Percentiles rank a stretch among this genome's conserved stretches.
Evolutionary conservation across 2,329 filamentous ascomycete species (phyloP).

Genomic region (Pestalotiopsis fici): DNA sequence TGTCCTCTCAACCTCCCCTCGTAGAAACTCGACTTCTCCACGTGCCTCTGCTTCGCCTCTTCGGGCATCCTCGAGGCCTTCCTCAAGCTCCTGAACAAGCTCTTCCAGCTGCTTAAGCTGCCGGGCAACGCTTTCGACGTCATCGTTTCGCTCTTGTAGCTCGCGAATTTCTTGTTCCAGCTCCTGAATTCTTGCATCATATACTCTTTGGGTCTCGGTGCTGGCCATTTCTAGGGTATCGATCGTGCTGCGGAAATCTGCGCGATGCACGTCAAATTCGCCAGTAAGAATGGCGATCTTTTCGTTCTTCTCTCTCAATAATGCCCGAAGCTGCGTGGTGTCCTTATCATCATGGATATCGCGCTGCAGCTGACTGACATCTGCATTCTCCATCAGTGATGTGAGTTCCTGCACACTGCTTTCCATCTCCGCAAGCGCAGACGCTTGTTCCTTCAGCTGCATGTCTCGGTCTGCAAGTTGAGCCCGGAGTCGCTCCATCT

Average conservation of each 20-base stretch:
- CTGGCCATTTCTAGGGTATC: slow-evolving; percentile 95
- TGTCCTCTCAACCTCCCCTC: slow-evolving; percentile 91
- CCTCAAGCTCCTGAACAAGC: slow-evolving; percentile 93
- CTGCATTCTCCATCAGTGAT: slow-evolving; percentile 64
- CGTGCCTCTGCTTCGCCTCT: slow-evolving; percentile 93
- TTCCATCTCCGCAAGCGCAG: slow-evolving; percentile 87
- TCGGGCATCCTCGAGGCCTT: slow-evolving; percentile 91
- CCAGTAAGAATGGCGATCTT: slow-evolving; percentile 91
- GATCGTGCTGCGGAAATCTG: slow-evolving; percentile 95
- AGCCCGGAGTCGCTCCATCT: slow-evolving; percentile 70
- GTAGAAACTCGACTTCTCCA: slow-evolving; percentile 91
- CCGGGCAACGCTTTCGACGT: slow-evolving; percentile 86
- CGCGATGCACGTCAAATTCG: slow-evolving; percentile 92
- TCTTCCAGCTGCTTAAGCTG: slow-evolving; percentile 96
- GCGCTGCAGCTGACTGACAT: slow-evolving; percentile 42
- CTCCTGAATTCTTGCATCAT: slow-evolving; percentile 89
- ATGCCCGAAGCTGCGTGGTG: slow-evolving; percentile 72
- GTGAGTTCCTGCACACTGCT: slow-evolving; percentile 46
- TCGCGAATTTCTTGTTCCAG: slow-evolving; percentile 82
- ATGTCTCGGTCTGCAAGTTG: slow-evolving; percentile 83
- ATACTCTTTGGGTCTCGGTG: slow-evolving; percentile 92
- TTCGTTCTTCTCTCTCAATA: slow-evolving; percentile 93
- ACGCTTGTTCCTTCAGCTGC: slow-evolving; percentile 85
- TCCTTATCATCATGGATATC: slow-evolving; percentile 69
- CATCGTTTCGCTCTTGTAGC: slow-evolving; percentile 77